Conservation (phyloP, 2,329 filamentous ascomycete genomes). For the Paecilomyces formosus region DNA sequence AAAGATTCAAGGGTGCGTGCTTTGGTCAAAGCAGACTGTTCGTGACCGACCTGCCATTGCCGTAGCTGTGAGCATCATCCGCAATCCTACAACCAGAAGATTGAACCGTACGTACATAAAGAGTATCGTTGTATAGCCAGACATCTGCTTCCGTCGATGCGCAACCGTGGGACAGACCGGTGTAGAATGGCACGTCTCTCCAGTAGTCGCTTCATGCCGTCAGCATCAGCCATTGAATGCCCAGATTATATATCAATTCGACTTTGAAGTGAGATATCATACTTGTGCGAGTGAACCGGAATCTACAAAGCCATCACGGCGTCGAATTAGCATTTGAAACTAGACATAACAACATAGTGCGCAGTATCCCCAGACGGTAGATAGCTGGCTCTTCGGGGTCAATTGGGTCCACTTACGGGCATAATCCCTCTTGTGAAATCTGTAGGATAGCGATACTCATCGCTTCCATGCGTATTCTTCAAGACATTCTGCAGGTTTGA, state of each 20-base stretch:
- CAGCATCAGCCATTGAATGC: not conserved
- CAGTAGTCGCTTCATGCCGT: slow-evolving; percentile 54
- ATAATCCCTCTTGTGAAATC: slow-evolving; percentile 54
- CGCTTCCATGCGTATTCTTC: slow-evolving; percentile 44
- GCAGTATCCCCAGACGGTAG: not conserved
- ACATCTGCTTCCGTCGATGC: slow-evolving; percentile 55
- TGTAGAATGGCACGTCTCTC: slow-evolving; percentile 39
- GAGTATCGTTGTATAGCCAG: slow-evolving; percentile 49
- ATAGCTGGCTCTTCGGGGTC: too few species aligned
- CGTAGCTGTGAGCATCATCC: slow-evolving; percentile 2
- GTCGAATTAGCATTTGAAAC: slow-evolving; percentile 1
- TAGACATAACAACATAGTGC: not conserved
- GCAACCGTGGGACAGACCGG: slow-evolving; percentile 48
- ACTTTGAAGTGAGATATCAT: slow-evolving; percentile 4
- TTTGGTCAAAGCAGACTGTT: slow-evolving; percentile 43
- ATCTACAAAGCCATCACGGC: slow-evolving; percentile 18
- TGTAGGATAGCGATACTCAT: slow-evolving; percentile 53
- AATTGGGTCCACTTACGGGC: slow-evolving; percentile 36
- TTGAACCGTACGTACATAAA: slow-evolving; percentile 37
- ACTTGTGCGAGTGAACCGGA: slow-evolving; percentile 37
- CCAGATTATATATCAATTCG: not conserved
- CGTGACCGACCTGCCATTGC: slow-evolving; percentile 48
- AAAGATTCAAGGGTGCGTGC: slow-evolving; percentile 49
- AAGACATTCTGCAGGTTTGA: slow-evolving; percentile 49
- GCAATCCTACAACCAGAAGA: not conserved